phyloP scores from a whole-genome alignment of 305 asterid species.

The Fraxinus albicans region DNA sequence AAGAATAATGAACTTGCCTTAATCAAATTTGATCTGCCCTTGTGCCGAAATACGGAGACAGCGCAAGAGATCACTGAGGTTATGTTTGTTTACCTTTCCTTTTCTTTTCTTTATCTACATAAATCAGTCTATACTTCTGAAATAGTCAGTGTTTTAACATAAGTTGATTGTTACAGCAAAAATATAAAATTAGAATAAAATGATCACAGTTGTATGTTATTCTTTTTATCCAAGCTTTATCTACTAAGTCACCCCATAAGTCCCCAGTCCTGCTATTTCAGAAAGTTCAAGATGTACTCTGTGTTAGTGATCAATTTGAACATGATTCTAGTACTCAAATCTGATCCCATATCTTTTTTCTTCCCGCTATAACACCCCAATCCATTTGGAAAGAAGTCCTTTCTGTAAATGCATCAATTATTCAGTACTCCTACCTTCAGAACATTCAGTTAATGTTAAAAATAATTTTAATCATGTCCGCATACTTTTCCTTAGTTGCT shows the following conservation, averaged over 20 bases:
- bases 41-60: slow-evolving; percentile 75
- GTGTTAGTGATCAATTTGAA: background rate
- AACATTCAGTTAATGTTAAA: background rate
- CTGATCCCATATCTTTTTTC: background rate
- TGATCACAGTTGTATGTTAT: background rate
- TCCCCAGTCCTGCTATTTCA: background rate
- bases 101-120: background rate
- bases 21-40: slow-evolving; percentile 79
- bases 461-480: background rate
- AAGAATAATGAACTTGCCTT: slow-evolving; percentile 73
- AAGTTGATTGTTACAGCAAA: background rate
- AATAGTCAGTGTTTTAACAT: background rate
- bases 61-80: slow-evolving; percentile 90
- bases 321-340: slow-evolving; percentile 14
- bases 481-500: slow-evolving; percentile 3
- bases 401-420: slow-evolving; percentile 12
- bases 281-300: background rate
- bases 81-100: slow-evolving; percentile 17
- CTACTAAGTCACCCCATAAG: background rate
- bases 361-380: background rate
- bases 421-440: slow-evolving; percentile 5
- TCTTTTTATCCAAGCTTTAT: background rate
- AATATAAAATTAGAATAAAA: background rate
- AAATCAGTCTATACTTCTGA: background rate
- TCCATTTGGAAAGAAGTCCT: background rate